Percentiles rank a stretch among this genome's conserved stretches.
phyloP scores from a whole-genome alignment of 2,329 filamentous ascomycete genomes.

The Xylaria sp. region DNA sequence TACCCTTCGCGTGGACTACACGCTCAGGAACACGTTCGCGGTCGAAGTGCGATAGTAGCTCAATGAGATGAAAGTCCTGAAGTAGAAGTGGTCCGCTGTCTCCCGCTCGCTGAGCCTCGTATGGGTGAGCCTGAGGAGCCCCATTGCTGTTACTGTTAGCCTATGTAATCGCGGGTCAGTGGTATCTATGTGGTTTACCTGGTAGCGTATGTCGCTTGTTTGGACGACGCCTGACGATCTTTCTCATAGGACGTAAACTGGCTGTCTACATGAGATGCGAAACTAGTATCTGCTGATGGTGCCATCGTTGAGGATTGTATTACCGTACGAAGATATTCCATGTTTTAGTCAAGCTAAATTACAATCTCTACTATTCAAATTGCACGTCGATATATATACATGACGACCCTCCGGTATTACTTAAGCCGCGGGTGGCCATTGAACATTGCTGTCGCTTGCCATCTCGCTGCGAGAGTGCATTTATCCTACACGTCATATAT shows the following conservation, averaged over 20 bases:
- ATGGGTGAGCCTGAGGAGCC: conserved; percentile 42
- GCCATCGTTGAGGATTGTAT: conserved; percentile 38
- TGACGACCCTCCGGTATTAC: background rate
- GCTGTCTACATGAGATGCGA: conserved; percentile 50
- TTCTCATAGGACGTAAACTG: conserved; percentile 53
- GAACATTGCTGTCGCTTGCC: background rate
- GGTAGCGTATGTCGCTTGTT: conserved; percentile 61
- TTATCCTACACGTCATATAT: conserved; percentile 1
- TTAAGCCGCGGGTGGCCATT: background rate
- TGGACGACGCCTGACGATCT: conserved; percentile 53
- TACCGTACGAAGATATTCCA: background rate
- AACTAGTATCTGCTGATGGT: conserved; percentile 50
- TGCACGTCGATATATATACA: conserved; percentile 3
- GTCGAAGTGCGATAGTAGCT: conserved; percentile 46
- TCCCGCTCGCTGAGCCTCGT: conserved; percentile 42
- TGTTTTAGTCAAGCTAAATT: background rate
- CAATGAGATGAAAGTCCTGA: conserved; percentile 47
- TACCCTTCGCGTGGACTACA: conserved; percentile 40
- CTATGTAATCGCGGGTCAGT: background rate
- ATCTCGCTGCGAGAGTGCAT: background rate
- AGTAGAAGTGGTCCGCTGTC: conserved; percentile 43
- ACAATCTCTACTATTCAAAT: background rate
- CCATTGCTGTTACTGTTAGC: conserved; percentile 40
- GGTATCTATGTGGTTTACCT: conserved; percentile 58
- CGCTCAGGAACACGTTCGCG: conserved; percentile 44